Base-by-base conservation (phyloP, 75 land plant species). In the Picea sitchensis region DNA sequence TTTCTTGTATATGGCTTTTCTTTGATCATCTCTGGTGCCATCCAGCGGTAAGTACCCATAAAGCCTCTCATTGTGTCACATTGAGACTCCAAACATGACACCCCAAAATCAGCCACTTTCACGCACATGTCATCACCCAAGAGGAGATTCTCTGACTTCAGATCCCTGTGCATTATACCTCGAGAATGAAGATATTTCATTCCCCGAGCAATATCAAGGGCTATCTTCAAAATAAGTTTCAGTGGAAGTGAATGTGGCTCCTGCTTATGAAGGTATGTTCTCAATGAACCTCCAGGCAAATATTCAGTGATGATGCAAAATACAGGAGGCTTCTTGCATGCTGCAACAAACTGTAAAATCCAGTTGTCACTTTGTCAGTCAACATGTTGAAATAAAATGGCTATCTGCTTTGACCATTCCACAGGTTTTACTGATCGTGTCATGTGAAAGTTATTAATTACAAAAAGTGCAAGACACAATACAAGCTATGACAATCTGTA, bases 251-350 rank as follows among this genome's bases (percentile, higher is more conserved):
- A 91, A 56, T 91, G 58, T 1, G 95, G 91, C 59, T 90, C 91
- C 61, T 88, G 93, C 75, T 91, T 89, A 78, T 91, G 90, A 51
- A 95, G 92, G 60, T 83, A 93, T 26, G 87, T 84, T 60, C 93
- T 85, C 60, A 95, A 73, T 8, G 96, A 93, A 0, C 98, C 98
- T 32, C 96, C 96, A 31, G 94, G 83, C 65, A 93, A 44, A 61
- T 93, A 95, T 86, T 95, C 98, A 14, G 90, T 95, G 71, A 95
- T 86, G 32, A 95, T 88, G 61, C 95, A 95, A 76, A 86, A 95
- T 14, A 93, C 94, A 36, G 96, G 96, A 4, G 89, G 88, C 76
- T 88, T 93, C 82, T 90, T 88, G 78, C 93, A 93, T 69, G 98
- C 98, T 54, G 91, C 96, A 51, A 93, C 86, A 82, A 95, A 93